Percentiles rank a stretch among this genome's conserved stretches.
phyloP scores from a whole-genome alignment of 768 basidiomycete genomes.

The Strobilomyces confusus region DNA sequence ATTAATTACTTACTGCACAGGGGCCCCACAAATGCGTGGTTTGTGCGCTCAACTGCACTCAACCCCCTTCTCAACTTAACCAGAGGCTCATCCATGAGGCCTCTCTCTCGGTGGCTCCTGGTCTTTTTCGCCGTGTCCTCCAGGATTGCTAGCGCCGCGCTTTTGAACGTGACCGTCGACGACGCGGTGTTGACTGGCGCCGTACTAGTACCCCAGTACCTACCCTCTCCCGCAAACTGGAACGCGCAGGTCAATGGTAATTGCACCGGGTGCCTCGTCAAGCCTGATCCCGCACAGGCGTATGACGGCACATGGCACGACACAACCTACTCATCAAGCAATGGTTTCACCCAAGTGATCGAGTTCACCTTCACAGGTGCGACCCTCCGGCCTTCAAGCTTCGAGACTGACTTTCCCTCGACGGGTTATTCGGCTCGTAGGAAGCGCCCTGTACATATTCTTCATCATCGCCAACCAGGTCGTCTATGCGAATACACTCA shows the following conservation, averaged over 20 bases:
- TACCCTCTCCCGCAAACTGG: conserved; percentile 6
- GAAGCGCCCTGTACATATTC: conserved; percentile 16
- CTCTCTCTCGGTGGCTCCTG: background rate
- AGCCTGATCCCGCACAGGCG: background rate
- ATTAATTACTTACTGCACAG: no score
- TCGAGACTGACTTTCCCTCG: background rate
- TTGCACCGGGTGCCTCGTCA: background rate
- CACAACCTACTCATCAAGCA: background rate
- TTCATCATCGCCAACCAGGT: conserved; percentile 15
- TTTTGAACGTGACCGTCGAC: conserved; percentile 15
- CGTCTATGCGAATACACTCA: background rate
- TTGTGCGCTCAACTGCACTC: background rate
- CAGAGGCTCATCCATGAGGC: conserved; percentile 3
- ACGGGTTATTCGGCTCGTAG: background rate
- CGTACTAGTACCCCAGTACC: conserved; percentile 5
- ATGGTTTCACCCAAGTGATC: background rate
- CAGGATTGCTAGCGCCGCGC: background rate
- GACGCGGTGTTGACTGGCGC: conserved; percentile 10
- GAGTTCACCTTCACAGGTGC: conserved; percentile 11
- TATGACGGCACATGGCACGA: conserved; percentile 22
- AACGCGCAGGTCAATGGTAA: background rate
- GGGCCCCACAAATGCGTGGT: no score
- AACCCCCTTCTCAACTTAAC: background rate
- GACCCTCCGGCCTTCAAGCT: background rate
- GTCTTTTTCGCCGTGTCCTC: background rate